phyloP scores from a whole-genome alignment of 208 protist species.

The Crithidia sp. region DNA sequence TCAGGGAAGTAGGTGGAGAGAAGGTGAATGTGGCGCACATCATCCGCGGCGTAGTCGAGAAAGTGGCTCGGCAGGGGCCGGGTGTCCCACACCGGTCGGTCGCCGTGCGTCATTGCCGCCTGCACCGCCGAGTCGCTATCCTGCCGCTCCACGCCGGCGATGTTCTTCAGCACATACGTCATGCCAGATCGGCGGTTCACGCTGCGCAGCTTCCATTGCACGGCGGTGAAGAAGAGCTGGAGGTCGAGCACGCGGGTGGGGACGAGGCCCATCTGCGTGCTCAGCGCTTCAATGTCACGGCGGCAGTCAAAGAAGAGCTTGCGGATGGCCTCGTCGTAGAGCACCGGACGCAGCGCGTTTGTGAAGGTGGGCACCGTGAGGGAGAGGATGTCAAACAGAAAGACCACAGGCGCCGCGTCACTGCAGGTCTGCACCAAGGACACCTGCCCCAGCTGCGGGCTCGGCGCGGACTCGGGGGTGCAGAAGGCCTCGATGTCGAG shows the following conservation, averaged over 20 bases:
- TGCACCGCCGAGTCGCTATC: conserved; percentile 84
- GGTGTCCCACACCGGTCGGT: conserved; percentile 88
- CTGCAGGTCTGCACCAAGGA: conserved; percentile 86
- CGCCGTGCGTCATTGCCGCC: conserved; percentile 82
- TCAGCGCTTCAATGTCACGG: conserved; percentile 88
- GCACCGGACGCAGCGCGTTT: conserved; percentile 38
- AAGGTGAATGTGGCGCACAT: conserved; percentile 88
- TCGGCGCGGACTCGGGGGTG: conserved; percentile 40
- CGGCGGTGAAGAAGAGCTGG: conserved; percentile 83
- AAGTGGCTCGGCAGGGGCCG: conserved; percentile 88
- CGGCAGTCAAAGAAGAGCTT: conserved; percentile 92
- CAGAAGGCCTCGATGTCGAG: conserved; percentile 91
- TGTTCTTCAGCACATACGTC: conserved; percentile 80
- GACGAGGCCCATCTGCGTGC: conserved; percentile 71
- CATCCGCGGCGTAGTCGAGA: conserved; percentile 88
- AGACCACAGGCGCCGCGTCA: conserved; percentile 64
- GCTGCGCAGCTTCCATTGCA: conserved; percentile 85
- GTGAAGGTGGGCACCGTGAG: conserved; percentile 47
- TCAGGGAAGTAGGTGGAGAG: conserved; percentile 42
- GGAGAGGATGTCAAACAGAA: conserved; percentile 85
- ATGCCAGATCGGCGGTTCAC: conserved; percentile 85
- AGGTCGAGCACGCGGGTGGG: conserved; percentile 75
- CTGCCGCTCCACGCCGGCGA: conserved; percentile 69
- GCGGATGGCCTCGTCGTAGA: conserved; percentile 47
- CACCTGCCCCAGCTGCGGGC: conserved; percentile 75